Percentiles rank a stretch among this genome's conserved stretches.
Conservation (phyloP, 1,139 yeast genomes). For the Taiozyma sp. region DNA sequence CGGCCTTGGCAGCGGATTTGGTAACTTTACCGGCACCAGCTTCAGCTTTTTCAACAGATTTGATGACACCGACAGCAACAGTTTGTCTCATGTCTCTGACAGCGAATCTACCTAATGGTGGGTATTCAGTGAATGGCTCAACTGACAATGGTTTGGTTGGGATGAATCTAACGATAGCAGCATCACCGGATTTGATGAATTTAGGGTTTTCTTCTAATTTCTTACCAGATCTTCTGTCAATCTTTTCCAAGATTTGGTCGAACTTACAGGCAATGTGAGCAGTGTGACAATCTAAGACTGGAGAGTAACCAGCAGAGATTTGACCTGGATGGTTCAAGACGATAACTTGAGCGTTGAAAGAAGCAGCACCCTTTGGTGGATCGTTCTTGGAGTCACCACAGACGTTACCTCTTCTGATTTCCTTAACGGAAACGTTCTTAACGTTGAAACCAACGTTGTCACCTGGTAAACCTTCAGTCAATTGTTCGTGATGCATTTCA, state of each 20-base stretch:
- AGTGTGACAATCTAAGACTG: conserved; percentile 93
- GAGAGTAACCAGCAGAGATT: conserved; percentile 67
- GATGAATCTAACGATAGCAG: conserved; percentile 86
- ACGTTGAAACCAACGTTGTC: conserved; percentile 41
- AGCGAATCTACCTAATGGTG: conserved; percentile 98
- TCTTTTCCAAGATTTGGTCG: conserved; percentile 80
- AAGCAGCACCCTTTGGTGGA: conserved; percentile 80
- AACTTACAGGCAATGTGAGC: conserved; percentile 94
- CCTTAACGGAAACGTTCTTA: conserved; percentile 92
- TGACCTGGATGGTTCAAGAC: too few species aligned
- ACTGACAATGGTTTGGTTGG: conserved; percentile 97
- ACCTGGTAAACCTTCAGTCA: conserved; percentile 26
- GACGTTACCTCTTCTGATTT: conserved; percentile 93
- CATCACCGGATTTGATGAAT: conserved; percentile 90
- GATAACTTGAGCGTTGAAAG: conserved; percentile 58
- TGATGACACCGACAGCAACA: conserved; percentile 99
- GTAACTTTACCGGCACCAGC: conserved; percentile 97
- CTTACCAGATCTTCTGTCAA: conserved; percentile 95
- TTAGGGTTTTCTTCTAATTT: conserved; percentile 76
- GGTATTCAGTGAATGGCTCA: conserved; percentile 95
- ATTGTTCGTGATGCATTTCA: conserved; percentile 92
- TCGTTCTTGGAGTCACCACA: conserved; percentile 95
- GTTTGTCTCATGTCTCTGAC: conserved; percentile 99
- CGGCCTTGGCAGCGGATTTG: conserved; percentile 99
- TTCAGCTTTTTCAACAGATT: conserved; percentile 95